Percentiles rank a stretch among this genome's conserved stretches.
phyloP scores from a whole-genome alignment of 2,329 filamentous ascomycete species.

The Ambrosiella beaveri region DNA sequence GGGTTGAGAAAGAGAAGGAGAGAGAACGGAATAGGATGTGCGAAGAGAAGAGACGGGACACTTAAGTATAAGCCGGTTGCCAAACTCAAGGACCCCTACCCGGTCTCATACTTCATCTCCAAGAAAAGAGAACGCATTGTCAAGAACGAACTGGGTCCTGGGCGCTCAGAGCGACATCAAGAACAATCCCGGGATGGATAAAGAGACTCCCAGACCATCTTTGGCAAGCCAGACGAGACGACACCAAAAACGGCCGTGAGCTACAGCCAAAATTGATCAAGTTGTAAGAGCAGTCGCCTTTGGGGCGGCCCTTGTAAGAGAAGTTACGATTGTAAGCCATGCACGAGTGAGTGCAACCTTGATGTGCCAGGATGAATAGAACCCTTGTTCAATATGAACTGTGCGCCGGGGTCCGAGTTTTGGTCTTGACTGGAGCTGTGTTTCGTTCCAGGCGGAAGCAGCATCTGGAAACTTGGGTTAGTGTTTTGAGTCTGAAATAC shows the following conservation, averaged over 20 bases:
- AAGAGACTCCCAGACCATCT: neutral
- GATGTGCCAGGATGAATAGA: neutral
- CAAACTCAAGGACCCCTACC: neutral
- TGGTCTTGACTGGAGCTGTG: neutral
- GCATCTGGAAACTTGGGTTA: neutral
- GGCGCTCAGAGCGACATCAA: neutral
- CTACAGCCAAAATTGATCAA: neutral
- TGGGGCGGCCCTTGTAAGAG: neutral
- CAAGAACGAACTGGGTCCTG: constrained; percentile 1
- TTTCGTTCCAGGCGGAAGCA: constrained; percentile 6
- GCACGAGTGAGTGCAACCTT: constrained; percentile 4
- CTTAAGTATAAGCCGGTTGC: constrained; percentile 2
- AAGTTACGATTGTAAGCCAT: neutral
- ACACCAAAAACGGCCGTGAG: neutral
- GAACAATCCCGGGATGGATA: neutral
- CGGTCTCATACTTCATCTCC: neutral
- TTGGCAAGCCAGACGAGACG: neutral
- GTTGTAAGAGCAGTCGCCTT: neutral
- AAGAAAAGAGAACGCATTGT: neutral
- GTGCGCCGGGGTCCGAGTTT: neutral
- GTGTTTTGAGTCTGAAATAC: neutral
- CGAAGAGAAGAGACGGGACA: constrained; percentile 7
- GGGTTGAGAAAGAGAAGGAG: constrained; percentile 10
- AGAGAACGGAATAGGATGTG: constrained; percentile 1
- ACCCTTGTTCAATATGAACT: neutral